phyloP scores from a whole-genome alignment of 2,329 filamentous ascomycete species.

The Stagonosporopsis rhizophila region DNA sequence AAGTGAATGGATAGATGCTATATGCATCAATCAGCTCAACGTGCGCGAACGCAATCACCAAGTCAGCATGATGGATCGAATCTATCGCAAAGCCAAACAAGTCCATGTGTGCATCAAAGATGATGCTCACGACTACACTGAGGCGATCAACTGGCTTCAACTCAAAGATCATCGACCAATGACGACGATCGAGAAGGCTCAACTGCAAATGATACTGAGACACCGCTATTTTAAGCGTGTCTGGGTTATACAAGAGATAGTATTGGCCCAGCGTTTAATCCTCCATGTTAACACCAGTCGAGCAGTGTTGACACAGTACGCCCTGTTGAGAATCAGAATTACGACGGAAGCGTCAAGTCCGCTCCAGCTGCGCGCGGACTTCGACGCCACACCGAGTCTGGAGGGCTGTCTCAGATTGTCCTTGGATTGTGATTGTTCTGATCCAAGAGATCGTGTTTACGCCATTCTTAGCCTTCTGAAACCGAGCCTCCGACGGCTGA shows the following conservation, averaged over 20 bases:
- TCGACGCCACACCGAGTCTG: too few relatives aligned
- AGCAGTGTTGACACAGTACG: neutral
- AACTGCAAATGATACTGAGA: neutral
- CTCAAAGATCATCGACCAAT: too few relatives aligned
- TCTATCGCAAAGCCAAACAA: neutral
- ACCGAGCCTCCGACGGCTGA: neutral
- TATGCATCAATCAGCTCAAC: neutral
- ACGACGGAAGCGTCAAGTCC: too few relatives aligned
- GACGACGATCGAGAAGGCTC: too few relatives aligned
- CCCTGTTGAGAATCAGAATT: neutral
- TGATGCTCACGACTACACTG: too few relatives aligned
- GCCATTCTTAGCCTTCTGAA: neutral
- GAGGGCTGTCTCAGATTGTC: neutral
- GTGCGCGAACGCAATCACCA: neutral
- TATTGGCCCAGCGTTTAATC: neutral
- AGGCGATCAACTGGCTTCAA: too few relatives aligned
- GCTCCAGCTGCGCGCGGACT: too few relatives aligned
- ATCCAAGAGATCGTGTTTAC: neutral
- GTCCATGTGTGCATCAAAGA: neutral
- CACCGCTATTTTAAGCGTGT: neutral
- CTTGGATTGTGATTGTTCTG: neutral
- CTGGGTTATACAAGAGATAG: neutral
- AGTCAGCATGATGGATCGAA: neutral
- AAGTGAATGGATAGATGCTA: neutral
- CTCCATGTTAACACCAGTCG: neutral